Base-by-base conservation (phyloP, 768 basidiomycete species). In the Phylloporus rhodoxanthus region DNA sequence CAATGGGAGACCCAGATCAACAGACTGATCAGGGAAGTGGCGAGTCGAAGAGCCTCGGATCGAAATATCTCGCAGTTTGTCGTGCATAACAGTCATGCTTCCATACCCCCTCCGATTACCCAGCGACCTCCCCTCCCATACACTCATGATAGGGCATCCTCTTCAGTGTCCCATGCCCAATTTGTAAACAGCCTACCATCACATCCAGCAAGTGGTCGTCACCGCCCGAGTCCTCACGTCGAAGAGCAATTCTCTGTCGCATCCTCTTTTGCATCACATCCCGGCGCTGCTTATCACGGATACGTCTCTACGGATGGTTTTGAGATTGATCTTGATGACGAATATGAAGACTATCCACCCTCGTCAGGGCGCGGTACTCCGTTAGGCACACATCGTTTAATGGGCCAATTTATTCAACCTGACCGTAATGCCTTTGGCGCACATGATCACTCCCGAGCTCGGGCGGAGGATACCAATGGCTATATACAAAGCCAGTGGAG, bases 1-100 rank as follows among this genome's bases (percentile, higher is more conserved):
- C 87, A 91, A 61, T 99, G 96, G 96, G 90, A 96, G 64, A 75
- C 81, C 14, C 81, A 85, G 52, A 87, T 98, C 57, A 92, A 85
- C 65, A 85, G 89, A 38, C 76, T 98, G 29, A 92, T 97, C 63
- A 80, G 80, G 57, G 84, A 84, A 59, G 77, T 84, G 41, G 81
- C 82, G n/a, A 77, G 72, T 51, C 78, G 88, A 43, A 77, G 87
- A 54, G 81, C 76, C 6, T 80, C 80, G 1, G 87, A 88, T 51
- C 78, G 85, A 30, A 76, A 73, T 49, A 65, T 80, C 45, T 74
- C 82, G 40, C 77, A 78, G 36, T 74, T 84, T 37, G 64, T 67
- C 17, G 47, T 68, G 67, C 62, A 72, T 46, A 56, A 72, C 46
- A 67, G 67, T 60, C 67, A 77, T 74, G 29, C 75, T 65, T 67